These are phyloP conservation scores for Dipteronia sinensis DNA, from an alignment of 345 rosid species.

Conservation along the genomic window DNA sequence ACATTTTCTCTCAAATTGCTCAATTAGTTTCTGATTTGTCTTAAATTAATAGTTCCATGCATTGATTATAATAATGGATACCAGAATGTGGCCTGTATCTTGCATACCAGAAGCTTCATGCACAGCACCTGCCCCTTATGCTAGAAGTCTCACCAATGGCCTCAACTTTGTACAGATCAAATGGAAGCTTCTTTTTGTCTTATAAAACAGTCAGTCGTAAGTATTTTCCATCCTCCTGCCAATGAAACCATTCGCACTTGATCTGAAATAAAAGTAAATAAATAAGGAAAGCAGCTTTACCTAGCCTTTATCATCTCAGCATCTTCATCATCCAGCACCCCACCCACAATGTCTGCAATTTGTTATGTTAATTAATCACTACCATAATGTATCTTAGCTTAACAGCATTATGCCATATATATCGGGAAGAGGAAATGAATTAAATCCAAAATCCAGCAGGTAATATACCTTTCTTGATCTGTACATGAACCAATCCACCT, in stretches of 20 bases:
- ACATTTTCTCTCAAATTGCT: too few relatives aligned
- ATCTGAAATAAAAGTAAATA: conserved; percentile 11
- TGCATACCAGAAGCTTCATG: conserved; percentile 93
- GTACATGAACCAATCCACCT: conserved; percentile 74
- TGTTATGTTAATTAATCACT: conserved; percentile 20
- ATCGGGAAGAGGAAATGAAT: not conserved
- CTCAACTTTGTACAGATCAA: conserved; percentile 73
- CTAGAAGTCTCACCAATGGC: conserved; percentile 59
- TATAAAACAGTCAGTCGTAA: conserved; percentile 60
- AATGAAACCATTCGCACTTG: conserved; percentile 25
- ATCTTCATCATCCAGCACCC: conserved; percentile 46
- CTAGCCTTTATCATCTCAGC: conserved; percentile 80
- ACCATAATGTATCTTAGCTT: not conserved
- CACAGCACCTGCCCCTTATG: conserved; percentile 87
- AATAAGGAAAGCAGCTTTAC: conserved; percentile 40
- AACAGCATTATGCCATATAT: not conserved
- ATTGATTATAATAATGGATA: not conserved
- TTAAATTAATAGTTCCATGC: too few relatives aligned
- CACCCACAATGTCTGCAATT: conserved; percentile 78
- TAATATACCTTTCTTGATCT: conserved; percentile 66
- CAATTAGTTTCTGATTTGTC: too few relatives aligned
- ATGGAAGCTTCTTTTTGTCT: conserved; percentile 79
- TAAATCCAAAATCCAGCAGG: conserved; percentile 19
- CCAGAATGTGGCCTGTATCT: conserved; percentile 90
- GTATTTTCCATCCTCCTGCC: conserved; percentile 81